These are phyloP conservation scores for Yamadazyma oceani DNA, from an alignment of 1,139 yeast species.

Conservation along the genomic window DNA sequence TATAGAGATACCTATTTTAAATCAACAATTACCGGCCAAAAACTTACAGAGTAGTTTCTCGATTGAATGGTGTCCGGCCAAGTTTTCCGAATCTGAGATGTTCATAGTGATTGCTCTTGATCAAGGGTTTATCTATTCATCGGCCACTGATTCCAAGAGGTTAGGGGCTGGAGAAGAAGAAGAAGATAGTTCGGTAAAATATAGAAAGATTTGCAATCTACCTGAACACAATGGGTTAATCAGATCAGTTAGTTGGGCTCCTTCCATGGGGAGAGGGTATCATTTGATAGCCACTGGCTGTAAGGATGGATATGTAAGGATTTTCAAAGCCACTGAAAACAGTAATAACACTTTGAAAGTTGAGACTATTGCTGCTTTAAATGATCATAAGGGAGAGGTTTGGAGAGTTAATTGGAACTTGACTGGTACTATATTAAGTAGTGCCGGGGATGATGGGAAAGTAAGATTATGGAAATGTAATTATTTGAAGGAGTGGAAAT, in stretches of 20 bases:
- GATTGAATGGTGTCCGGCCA: slow-evolving; percentile 91
- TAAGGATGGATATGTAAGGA: slow-evolving; percentile 88
- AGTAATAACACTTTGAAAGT: slow-evolving; percentile 33
- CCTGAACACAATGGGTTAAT: slow-evolving; percentile 88
- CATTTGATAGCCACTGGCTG: slow-evolving; percentile 94
- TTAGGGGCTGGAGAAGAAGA: slow-evolving; percentile 8
- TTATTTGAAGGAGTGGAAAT: slow-evolving; percentile 83
- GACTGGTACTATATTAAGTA: slow-evolving; percentile 88
- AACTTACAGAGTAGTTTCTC: slow-evolving; percentile 86
- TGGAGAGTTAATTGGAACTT: slow-evolving; percentile 96
- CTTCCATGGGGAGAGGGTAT: slow-evolving; percentile 88
- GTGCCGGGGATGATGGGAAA: slow-evolving; percentile 95
- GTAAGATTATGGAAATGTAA: slow-evolving; percentile 90
- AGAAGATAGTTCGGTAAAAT: slow-evolving; percentile 22
- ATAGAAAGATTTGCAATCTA: slow-evolving; percentile 37
- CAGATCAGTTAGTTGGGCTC: slow-evolving; percentile 95
- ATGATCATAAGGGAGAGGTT: slow-evolving; percentile 85
- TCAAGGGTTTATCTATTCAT: slow-evolving; percentile 75
- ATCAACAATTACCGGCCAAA: slow-evolving; percentile 62
- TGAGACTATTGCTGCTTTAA: slow-evolving; percentile 42
- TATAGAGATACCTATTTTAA: slow-evolving; percentile 68
- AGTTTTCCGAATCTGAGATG: slow-evolving; percentile 71
- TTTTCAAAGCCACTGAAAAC: slow-evolving; percentile 65
- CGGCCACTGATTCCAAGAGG: slow-evolving; percentile 12
- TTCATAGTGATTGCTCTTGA: slow-evolving; percentile 85